Base-by-base conservation (phyloP, 1,284 basidiomycete species). In the Quambalaria eucalypti region DNA sequence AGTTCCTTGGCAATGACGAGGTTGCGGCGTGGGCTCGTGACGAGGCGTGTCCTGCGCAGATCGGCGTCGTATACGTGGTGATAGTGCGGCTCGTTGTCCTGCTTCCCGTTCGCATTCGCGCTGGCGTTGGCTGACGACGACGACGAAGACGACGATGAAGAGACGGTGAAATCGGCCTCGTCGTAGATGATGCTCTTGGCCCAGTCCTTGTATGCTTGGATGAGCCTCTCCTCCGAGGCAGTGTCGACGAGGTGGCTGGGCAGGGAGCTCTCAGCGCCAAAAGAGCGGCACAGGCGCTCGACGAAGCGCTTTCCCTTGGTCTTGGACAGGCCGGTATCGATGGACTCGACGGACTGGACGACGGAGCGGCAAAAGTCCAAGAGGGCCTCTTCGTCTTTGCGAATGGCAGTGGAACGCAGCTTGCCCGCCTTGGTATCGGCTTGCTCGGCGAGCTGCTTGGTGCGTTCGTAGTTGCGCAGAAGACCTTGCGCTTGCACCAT, bases 1-100 rank as follows among this genome's bases (percentile, higher is more conserved):
- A 93, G 83, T 86, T 92, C 87, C 78, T 92, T 93, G 9, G 90
- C 90, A 60, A 93, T 91, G 9, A 90, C 88, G 51, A 92, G 78
- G 1, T 87, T 90, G 31, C 90, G 81, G 75, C 88, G 90, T 1
- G 88, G 88, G 52, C 89, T 25, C 52, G 59, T 19, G 38, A 54
- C 51, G 44, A 26, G 49, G 30, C 55, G 57, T 28, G 28, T 31
- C 31, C 39, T 56, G 16, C 19, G 6, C 36, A 33, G 8, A 8
- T 33, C 31, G 9, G 8, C 9, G 16, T 8, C 31, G 31, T 33
- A 33, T 33, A 16, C 16, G 31, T 33, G 31, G 16, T 8, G 9
- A 8, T 16, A 33, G n/a, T n/a, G n/a, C n/a, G n/a, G n/a, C n/a
- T n/a, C n/a, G n/a, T n/a, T n/a, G n/a, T n/a, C n/a, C n/a, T n/a